A percentile compares a stretch with the other conserved stretches of the same genome.
phyloP scores from a whole-genome alignment of 768 basidiomycete genomes.

The Boletales sp. region DNA sequence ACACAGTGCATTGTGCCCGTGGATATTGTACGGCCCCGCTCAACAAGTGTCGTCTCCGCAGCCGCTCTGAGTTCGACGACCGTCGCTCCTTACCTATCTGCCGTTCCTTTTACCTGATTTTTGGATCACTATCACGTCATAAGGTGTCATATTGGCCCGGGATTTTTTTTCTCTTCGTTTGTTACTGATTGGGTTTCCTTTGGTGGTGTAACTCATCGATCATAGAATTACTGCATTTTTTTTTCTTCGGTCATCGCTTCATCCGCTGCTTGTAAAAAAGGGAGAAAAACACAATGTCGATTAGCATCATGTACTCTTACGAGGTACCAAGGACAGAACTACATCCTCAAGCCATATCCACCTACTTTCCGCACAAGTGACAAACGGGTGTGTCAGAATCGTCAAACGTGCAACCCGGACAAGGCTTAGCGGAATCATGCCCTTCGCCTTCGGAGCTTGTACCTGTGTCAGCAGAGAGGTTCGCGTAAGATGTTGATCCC shows the following conservation, averaged over 20 bases:
- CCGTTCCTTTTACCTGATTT: conserved; percentile 27
- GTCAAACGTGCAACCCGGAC: conserved; percentile 55
- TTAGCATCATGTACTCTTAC: conserved; percentile 36
- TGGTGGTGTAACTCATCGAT: conserved; percentile 27
- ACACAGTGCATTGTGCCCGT: conserved; percentile 23
- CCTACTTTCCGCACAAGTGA: conserved; percentile 40
- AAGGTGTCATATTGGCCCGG: conserved; percentile 27
- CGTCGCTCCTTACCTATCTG: conserved; percentile 21
- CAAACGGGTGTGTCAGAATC: conserved; percentile 48
- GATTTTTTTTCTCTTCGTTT: conserved; percentile 13
- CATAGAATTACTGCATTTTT: conserved; percentile 27
- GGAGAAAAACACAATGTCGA: conserved; percentile 16
- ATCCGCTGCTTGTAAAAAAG: conserved; percentile 18
- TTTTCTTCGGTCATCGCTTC: conserved; percentile 11
- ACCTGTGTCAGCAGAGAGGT: conserved; percentile 27
- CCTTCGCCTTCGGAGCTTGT: conserved; percentile 34
- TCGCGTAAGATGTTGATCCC: conserved; percentile 33
- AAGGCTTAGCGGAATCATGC: conserved; percentile 38
- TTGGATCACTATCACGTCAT: conserved; percentile 14
- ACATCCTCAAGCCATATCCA: conserved; percentile 22
- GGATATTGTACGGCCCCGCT: conserved; percentile 35
- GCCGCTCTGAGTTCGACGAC: conserved; percentile 23
- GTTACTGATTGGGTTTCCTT: conserved; percentile 19
- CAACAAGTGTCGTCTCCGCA: conserved; percentile 28
- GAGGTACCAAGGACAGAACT: conserved; percentile 25